Base-by-base conservation (phyloP, 768 basidiomycete species). In the Boletus pseudopeckii region DNA sequence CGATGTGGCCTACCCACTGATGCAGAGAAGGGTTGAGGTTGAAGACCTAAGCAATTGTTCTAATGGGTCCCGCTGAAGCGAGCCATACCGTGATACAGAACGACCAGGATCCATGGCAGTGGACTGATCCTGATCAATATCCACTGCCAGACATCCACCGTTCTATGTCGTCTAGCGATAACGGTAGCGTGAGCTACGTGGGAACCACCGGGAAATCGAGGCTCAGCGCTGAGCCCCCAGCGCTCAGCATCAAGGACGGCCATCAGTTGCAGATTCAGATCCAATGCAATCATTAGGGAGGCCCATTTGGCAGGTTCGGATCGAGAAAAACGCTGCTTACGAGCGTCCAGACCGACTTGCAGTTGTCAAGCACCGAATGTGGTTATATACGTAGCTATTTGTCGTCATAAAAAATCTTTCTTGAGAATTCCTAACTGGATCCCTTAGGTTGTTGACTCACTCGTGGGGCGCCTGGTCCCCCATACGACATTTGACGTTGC, bases 371-470 rank as follows among this genome's bases (percentile, higher is more conserved):
- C 38, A 45, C 50, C 45, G 43, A 40, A 60, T 63, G 52, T 13
- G 26, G 54, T 38, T 38, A 48, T 48, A 38, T 65, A 62, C 56
- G 56, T 65, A 62, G 52, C 63, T 59, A 64, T 58, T 55, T 50
- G 30, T 65, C 48, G 32, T 53, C 40, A 54, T 50, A 48, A 62
- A 54, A 66, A 47, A 53, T 22, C 8, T 56, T 52, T 53, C 59
- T 62, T 68, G 51, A 65, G 60, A 64, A 53, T 38, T 54, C 53
- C 40, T 45, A 49, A 55, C 15, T 41, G 40, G 39, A 56, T 45
- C 54, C 56, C 52, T 55, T 57, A 42, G 24, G 59, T n/a, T 62
- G 38, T 51, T 53, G 46, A 65, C 64, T 65, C 62, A 65, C 59
- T 64, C 56, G 48, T 47, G 54, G 50, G 55, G 52, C 17, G 30